phyloP scores from a whole-genome alignment of 164 flowering plant genomes.

The Tetracentron sinense region DNA sequence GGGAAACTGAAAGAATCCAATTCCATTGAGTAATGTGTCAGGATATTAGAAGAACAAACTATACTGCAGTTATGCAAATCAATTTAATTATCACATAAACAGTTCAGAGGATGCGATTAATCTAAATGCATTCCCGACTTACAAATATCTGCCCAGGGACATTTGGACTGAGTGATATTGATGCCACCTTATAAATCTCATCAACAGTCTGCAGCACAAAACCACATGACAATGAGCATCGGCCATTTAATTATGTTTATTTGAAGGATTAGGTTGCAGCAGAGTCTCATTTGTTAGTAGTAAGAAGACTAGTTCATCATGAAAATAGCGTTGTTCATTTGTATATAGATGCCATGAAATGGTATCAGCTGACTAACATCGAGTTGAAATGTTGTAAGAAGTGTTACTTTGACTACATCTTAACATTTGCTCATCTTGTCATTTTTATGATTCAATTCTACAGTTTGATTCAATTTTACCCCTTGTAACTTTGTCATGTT shows the following conservation, averaged over 20 bases:
- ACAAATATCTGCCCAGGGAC: slow-evolving; percentile 97
- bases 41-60: slow-evolving; percentile 1
- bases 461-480: no score
- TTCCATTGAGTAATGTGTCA: not conserved
- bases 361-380: not conserved
- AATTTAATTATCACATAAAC: not conserved
- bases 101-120: not conserved
- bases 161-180: slow-evolving; percentile 91
- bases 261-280: not conserved
- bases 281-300: not conserved
- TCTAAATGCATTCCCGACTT: slow-evolving; percentile 28
- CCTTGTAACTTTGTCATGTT: no score
- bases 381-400: not conserved
- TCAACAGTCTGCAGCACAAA: slow-evolving; percentile 79
- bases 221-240: slow-evolving; percentile 17
- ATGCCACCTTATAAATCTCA: slow-evolving; percentile 90
- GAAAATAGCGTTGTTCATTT: not conserved
- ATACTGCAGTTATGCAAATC: not conserved
- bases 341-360: no score
- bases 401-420: not conserved
- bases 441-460: no score
- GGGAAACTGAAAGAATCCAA: not conserved
- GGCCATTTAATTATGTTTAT: not conserved
- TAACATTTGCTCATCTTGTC: not conserved
- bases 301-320: not conserved